Percentiles rank a stretch among this genome's conserved stretches.
Conservation (phyloP, 2,329 filamentous ascomycete species). For the Trichocomaceae sp. region DNA sequence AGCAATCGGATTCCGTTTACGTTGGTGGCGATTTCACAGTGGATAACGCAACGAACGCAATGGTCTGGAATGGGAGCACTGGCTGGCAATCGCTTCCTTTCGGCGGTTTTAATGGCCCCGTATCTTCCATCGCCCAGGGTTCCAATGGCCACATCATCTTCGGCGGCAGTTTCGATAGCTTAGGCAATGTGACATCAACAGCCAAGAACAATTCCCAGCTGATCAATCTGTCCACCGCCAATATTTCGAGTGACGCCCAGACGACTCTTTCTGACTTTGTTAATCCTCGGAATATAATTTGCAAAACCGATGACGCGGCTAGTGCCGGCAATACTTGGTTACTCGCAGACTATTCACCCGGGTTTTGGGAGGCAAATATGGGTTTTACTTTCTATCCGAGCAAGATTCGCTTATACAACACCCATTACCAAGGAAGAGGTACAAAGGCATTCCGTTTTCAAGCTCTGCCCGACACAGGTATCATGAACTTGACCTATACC, state of each 20-base stretch:
- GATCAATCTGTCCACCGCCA: conserved; percentile 76
- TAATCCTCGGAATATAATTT: conserved; percentile 75
- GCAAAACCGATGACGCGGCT: conserved; percentile 62
- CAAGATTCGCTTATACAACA: conserved; percentile 83
- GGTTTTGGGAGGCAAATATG: conserved; percentile 78
- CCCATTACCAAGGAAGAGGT: conserved; percentile 72
- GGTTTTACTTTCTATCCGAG: conserved; percentile 80
- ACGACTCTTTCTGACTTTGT: conserved; percentile 61
- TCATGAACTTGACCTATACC: conserved; percentile 91
- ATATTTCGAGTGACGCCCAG: conserved; percentile 58
- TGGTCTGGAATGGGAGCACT: conserved; percentile 64
- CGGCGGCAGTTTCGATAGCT: conserved; percentile 78
- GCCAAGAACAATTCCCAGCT: conserved; percentile 61
- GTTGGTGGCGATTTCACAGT: conserved; percentile 81
- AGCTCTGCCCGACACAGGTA: conserved; percentile 77
- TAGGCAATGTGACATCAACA: conserved; percentile 54
- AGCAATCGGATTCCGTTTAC: conserved; percentile 70
- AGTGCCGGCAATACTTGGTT: conserved; percentile 77
- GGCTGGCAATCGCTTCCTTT: conserved; percentile 81
- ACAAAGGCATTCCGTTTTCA: conserved; percentile 85
- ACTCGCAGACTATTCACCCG: conserved; percentile 64
- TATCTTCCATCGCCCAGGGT: conserved; percentile 74
- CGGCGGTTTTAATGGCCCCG: conserved; percentile 87
- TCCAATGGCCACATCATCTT: conserved; percentile 83
- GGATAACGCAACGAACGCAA: conserved; percentile 78